Evolutionary conservation across 169 alveolate genomes (phyloP).

Genomic region (Plasmodium gallinaceum): DNA sequence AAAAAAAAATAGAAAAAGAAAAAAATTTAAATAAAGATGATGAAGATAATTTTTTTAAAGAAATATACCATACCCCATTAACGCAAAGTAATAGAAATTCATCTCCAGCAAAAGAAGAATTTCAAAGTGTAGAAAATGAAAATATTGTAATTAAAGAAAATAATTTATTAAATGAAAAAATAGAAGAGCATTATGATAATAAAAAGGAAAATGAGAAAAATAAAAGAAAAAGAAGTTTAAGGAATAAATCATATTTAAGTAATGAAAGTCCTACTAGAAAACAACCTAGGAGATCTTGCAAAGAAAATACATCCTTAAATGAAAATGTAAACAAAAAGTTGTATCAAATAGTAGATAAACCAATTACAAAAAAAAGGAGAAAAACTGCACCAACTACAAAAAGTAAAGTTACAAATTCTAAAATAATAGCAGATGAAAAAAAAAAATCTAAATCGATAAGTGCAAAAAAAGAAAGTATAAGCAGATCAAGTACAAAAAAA

Average conservation of each 20-base stretch:
- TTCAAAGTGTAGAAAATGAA: slow-evolving; percentile 4
- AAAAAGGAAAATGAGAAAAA: slow-evolving; percentile 9
- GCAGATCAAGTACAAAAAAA: slow-evolving; percentile 5
- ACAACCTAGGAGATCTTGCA: slow-evolving; percentile 74
- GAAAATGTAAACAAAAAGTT: slow-evolving; percentile 40
- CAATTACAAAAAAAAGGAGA: slow-evolving; percentile 39
- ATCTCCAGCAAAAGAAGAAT: slow-evolving; percentile 15
- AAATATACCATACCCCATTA: neutral
- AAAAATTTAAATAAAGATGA: neutral
- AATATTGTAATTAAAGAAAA: neutral
- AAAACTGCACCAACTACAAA: slow-evolving; percentile 15
- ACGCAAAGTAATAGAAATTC: too few relatives aligned
- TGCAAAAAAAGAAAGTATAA: slow-evolving; percentile 35
- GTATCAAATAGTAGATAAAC: slow-evolving; percentile 56
- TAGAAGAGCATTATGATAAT: too few relatives aligned
- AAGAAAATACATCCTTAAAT: slow-evolving; percentile 44
- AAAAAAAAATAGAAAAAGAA: too few relatives aligned
- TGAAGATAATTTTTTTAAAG: slow-evolving; percentile 23
- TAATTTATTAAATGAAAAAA: too few relatives aligned
- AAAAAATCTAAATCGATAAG: slow-evolving; percentile 20
- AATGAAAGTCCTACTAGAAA: slow-evolving; percentile 65
- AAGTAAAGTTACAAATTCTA: neutral
- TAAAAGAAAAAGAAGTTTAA: slow-evolving; percentile 42
- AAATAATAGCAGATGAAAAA: slow-evolving; percentile 5
- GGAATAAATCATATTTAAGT: slow-evolving; percentile 33